Evolutionary conservation across 1,284 basidiomycete species (phyloP).

Genomic region (Coniophora puteana): DNA sequence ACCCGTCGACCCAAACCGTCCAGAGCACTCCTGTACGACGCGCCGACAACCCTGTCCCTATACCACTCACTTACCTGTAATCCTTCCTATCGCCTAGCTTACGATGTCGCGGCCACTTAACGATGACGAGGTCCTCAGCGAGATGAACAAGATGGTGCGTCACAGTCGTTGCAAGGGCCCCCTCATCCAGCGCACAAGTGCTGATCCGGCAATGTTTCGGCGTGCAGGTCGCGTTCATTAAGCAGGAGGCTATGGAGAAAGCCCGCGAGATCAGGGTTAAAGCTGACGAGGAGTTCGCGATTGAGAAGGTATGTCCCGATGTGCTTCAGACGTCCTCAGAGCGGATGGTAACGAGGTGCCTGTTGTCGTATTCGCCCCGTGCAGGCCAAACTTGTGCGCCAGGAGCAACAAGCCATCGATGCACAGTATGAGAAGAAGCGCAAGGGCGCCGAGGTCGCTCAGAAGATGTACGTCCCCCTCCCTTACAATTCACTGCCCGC

Average conservation of each 20-base stretch:
- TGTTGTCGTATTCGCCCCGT: not conserved
- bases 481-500: not conserved
- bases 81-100: too few relatives aligned
- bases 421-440: constrained; percentile 91
- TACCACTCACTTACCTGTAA: too few relatives aligned
- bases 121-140: constrained; percentile 93
- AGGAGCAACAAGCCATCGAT: constrained; percentile 91
- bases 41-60: too few relatives aligned
- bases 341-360: not conserved
- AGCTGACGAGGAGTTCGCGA: constrained; percentile 96
- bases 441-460: constrained; percentile 87
- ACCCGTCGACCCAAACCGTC: too few relatives aligned
- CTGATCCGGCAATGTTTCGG: constrained; percentile 3
- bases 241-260: constrained; percentile 95
- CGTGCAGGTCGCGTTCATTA: constrained; percentile 88
- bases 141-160: constrained; percentile 99
- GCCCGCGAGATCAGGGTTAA: constrained; percentile 95
- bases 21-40: too few relatives aligned
- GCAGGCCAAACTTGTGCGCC: constrained; percentile 93
- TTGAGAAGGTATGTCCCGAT: constrained; percentile 81
- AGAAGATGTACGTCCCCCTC: constrained; percentile 80
- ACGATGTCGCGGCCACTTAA: constrained; percentile 75
- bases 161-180: not conserved
- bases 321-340: not conserved
- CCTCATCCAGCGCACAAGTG: constrained; percentile 3